Evolutionary conservation across 768 basidiomycete genomes (phyloP), one percentile per base, ranked within the genome.

Genomic region (Calvatia gigantea): DNA sequence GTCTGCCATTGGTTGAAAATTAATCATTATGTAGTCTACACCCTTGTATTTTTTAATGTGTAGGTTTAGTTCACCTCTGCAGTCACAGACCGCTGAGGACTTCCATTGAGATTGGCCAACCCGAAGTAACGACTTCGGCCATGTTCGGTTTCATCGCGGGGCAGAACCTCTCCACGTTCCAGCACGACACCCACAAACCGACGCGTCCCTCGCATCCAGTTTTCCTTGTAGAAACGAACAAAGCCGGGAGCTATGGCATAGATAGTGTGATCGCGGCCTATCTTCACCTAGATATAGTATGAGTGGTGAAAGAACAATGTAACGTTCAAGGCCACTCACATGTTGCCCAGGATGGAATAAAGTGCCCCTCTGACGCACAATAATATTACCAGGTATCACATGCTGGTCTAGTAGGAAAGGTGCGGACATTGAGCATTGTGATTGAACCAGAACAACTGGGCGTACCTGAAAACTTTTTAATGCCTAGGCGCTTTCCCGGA

Each of bases 391-490:
- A 7, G 97, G 92, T 23, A 91, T 81, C 23, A 98, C 94, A 70
- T 80, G 82, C 71, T 98, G 87, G 67, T 97, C 96, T 98, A 47
- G 56, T 29, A 15, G 4, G 23, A n/a, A n/a, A n/a, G n/a, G n/a
- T n/a, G n/a, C n/a, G 59, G 59, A 58, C 62, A 58, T 56, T 29
- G 57, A 45, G 0, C 9, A 33, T 17, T 27, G 35, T 32, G 44
- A 46, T 38, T 21, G 35, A 49, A 15, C 31, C 21, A 61, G 37
- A 47, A 49, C 44, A 28, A 48, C 17, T 35, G 29, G 17, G 66
- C 80, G 56, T 60, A 91, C 96, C 95, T 60, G 93, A 94, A 71
- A 94, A 98, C 71, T 93, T 94, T 76, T 98, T 99, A 38, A 98
- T 77, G 62, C 97, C 97, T 28, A 99, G 75, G 21, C 97, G 86